phyloP scores from a whole-genome alignment of 2,329 filamentous ascomycete genomes.

The Lachnum nothofagi region DNA sequence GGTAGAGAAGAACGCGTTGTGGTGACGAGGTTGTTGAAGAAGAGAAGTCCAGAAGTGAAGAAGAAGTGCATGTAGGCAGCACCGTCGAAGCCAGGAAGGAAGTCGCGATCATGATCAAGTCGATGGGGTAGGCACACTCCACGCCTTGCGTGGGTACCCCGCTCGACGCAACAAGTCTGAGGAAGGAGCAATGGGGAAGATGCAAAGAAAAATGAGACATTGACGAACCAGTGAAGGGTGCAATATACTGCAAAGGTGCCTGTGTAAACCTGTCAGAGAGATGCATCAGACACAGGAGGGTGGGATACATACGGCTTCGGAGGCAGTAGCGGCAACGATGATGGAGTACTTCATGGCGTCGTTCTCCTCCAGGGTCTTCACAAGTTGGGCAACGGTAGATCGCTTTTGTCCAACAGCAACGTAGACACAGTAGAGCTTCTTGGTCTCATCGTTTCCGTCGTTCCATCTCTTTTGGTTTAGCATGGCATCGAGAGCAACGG shows the following conservation, averaged over 20 bases:
- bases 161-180: constrained; percentile 1
- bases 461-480: constrained; percentile 99
- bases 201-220: neutral
- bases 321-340: constrained; percentile 91
- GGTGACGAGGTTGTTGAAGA: neutral
- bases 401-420: constrained; percentile 99
- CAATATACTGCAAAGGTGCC: constrained; percentile 83
- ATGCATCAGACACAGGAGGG: neutral
- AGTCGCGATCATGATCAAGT: neutral
- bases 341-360: constrained; percentile 98
- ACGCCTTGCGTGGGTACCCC: constrained; percentile 2
- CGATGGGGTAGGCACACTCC: neutral
- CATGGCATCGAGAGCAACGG: constrained; percentile 94
- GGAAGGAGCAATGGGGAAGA: neutral
- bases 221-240: constrained; percentile 66
- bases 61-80: neutral
- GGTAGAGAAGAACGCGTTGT: neutral
- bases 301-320: constrained; percentile 62
- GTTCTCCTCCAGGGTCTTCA: constrained; percentile 99
- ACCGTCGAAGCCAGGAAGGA: neutral
- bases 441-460: constrained; percentile 73
- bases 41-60: neutral
- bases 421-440: constrained; percentile 99
- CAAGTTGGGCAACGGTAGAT: constrained; percentile 97
- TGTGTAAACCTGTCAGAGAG: neutral